Percentiles rank a stretch among this genome's conserved stretches.
phyloP scores from a whole-genome alignment of 2,329 filamentous ascomycete species.

The Ophiocordyceps camponoti-leonardi region DNA sequence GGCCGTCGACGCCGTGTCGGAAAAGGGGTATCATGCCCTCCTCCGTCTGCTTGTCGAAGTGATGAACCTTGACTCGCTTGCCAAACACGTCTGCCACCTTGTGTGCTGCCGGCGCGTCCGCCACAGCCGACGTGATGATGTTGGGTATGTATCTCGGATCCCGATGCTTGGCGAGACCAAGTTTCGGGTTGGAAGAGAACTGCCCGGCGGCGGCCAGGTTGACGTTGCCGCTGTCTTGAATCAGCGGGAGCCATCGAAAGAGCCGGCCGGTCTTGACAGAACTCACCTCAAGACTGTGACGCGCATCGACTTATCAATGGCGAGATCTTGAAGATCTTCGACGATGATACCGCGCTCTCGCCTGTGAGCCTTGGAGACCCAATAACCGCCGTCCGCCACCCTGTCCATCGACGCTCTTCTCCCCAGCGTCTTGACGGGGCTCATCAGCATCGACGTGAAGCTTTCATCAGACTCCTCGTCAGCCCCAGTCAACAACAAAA shows the following conservation, averaged over 20 bases:
- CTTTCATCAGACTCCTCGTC: constrained; percentile 24
- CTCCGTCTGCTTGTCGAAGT: constrained; percentile 62
- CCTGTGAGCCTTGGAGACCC: constrained; percentile 93
- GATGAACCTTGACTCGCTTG: constrained; percentile 70
- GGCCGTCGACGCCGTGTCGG: constrained; percentile 73
- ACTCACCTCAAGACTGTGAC: constrained; percentile 69
- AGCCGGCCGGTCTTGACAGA: no score
- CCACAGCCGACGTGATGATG: constrained; percentile 83
- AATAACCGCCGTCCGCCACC: constrained; percentile 86
- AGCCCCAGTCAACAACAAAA: no score
- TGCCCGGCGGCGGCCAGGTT: constrained; percentile 85
- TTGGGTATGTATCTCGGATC: constrained; percentile 98
- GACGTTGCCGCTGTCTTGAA: constrained; percentile 59
- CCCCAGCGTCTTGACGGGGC: constrained; percentile 76
- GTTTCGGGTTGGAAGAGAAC: constrained; percentile 83
- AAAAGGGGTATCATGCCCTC: constrained; percentile 96
- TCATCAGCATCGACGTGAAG: constrained; percentile 70
- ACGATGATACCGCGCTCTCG: constrained; percentile 73
- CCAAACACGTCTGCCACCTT: constrained; percentile 84
- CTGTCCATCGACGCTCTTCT: constrained; percentile 64
- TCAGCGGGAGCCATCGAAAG: not conserved
- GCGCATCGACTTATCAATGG: constrained; percentile 79
- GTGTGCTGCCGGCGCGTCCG: constrained; percentile 76
- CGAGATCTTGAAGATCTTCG: constrained; percentile 81
- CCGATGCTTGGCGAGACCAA: constrained; percentile 64